Evolutionary conservation across 768 basidiomycete genomes (phyloP), one percentile per base, ranked within the genome.

Genomic region (Brasilioporus rufonigricans): DNA sequence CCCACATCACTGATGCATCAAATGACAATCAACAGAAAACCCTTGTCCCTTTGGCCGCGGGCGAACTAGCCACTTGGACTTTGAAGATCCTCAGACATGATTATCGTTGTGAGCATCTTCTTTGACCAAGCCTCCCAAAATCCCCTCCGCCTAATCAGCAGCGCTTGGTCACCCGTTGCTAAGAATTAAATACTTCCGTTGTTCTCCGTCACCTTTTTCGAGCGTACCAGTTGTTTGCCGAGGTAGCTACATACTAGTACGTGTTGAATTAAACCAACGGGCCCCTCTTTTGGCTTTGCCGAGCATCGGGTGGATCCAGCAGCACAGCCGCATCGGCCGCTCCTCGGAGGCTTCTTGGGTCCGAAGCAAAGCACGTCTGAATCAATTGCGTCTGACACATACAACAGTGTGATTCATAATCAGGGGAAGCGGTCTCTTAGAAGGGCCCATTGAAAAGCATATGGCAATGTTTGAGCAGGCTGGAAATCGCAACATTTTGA

Each of bases 241-340:
- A 31, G 19, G 9, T 24, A 48, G 31, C n/a, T n/a, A n/a, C n/a
- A n/a, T n/a, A n/a, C n/a, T n/a, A n/a, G n/a, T n/a, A n/a, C n/a
- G 45, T 48, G 51, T 38, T 48, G 41, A 33, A 14, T 33, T 11
- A 14, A 33, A 33, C 33, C 33, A 2, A 33, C n/a, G n/a, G n/a
- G n/a, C n/a, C n/a, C n/a, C n/a, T n/a, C 35, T n/a, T 46, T 36
- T 38, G 6, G 24, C 18, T 38, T 48, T 46, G 56, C 63, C 63
- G 52, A 65, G 6, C 38, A 19, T 46, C 47, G 43, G 56, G 43
- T 52, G 39, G 50, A 46, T 26, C 49, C 44, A 52, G n/a, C 10
- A 19, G 39, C 60, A 65, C 63, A 59, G 62, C 60, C 56, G 3
- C 16, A 26, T 50, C 52, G 57, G 46, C 44, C 45, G 44, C 50